phyloP scores from a whole-genome alignment of 2,329 filamentous ascomycete species.

The Gnomoniopsis smithogilvyi region DNA sequence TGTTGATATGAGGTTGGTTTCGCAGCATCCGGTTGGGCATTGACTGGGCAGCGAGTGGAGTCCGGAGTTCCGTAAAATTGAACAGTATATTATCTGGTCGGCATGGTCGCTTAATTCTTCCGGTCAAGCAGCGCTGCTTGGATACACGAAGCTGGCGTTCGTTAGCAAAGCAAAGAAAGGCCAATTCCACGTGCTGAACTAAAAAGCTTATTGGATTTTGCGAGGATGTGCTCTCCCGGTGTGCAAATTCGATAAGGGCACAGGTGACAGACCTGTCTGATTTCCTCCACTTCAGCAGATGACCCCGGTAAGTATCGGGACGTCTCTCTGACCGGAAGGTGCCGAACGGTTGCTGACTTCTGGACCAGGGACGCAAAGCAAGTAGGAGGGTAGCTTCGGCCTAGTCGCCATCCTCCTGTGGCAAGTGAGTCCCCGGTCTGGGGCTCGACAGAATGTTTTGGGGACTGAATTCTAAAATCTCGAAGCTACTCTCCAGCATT shows the following conservation, averaged over 20 bases:
- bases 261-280: too few relatives aligned
- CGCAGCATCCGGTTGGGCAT: slow-evolving; percentile 14
- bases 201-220: too few relatives aligned
- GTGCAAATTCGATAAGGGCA: too few relatives aligned
- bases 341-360: neutral
- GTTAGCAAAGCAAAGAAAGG: neutral
- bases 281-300: neutral
- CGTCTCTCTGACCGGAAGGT: neutral
- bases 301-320: neutral
- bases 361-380: too few relatives aligned
- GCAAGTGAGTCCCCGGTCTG: too few relatives aligned
- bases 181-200: too few relatives aligned
- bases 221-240: too few relatives aligned
- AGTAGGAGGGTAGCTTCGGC: too few relatives aligned
- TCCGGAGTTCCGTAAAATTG: slow-evolving; percentile 12
- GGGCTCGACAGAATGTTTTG: too few relatives aligned
- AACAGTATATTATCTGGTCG: neutral
- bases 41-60: slow-evolving; percentile 16
- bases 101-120: neutral
- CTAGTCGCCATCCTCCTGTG: too few relatives aligned
- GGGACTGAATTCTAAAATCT: too few relatives aligned
- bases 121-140: neutral
- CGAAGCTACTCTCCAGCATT: too few relatives aligned
- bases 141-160: neutral
- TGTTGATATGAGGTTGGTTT: slow-evolving; percentile 6